phyloP scores from a whole-genome alignment of 257 asterid species.

The Solanum rostratum region DNA sequence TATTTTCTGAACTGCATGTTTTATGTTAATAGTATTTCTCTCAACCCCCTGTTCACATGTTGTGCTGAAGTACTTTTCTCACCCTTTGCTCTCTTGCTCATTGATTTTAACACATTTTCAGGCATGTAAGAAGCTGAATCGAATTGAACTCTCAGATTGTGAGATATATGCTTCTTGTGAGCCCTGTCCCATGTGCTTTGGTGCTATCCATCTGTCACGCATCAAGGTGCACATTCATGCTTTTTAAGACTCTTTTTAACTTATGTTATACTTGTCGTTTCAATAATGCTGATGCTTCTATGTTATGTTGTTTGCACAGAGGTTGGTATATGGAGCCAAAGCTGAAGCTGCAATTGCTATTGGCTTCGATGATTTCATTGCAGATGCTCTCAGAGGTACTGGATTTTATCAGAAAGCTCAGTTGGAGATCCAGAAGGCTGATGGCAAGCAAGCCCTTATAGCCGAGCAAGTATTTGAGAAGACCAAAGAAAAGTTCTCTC shows the following conservation, averaged over 20 bases:
- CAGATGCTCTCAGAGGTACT: conserved; percentile 92
- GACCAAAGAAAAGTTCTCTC: conserved; percentile 71
- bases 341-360: conserved; percentile 98
- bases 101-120: conserved; percentile 16
- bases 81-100: background rate
- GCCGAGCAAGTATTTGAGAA: conserved; percentile 98
- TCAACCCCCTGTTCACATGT: background rate
- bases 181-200: conserved; percentile 98
- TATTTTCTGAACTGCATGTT: background rate
- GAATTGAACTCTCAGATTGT: conserved; percentile 85
- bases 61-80: too few species aligned
- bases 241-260: background rate
- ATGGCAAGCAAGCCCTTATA: conserved; percentile 57
- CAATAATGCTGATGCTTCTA: background rate
- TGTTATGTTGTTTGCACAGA: conserved; percentile 23
- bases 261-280: background rate
- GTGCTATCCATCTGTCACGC: conserved; percentile 98
- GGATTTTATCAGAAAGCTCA: conserved; percentile 85
- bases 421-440: conserved; percentile 77
- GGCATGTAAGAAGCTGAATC: conserved; percentile 95
- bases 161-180: conserved; percentile 97
- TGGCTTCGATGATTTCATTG: conserved; percentile 94
- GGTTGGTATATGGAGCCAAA: conserved; percentile 92
- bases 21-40: background rate
- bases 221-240: conserved; percentile 38